Conservation (phyloP, 306 rosid genomes). For the Medicago ruthenica region DNA sequence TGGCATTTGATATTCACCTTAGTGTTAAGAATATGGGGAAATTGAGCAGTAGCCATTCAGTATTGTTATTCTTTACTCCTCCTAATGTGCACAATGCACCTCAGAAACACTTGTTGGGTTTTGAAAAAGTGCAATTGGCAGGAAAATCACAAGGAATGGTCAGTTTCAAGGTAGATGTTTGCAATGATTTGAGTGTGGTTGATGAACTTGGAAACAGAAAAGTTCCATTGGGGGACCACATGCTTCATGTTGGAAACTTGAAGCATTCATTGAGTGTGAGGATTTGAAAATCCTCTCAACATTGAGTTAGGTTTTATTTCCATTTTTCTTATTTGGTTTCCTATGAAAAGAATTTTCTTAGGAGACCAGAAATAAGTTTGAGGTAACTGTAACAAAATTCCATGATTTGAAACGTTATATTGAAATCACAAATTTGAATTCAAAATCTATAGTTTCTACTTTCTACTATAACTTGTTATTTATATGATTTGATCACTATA, state of each 20-base stretch:
- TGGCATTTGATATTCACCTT: slow-evolving; percentile 69
- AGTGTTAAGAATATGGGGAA: slow-evolving; percentile 73
- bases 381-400: slow-evolving; percentile 49
- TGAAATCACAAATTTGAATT: slow-evolving; percentile 42
- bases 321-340: slow-evolving; percentile 39
- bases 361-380: slow-evolving; percentile 44
- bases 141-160: slow-evolving; percentile 60
- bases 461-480: background rate
- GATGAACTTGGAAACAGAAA: slow-evolving; percentile 84
- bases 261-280: slow-evolving; percentile 68
- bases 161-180: slow-evolving; percentile 77
- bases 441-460: background rate
- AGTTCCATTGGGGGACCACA: slow-evolving; percentile 77
- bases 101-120: slow-evolving; percentile 76
- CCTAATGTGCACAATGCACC: slow-evolving; percentile 82
- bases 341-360: slow-evolving; percentile 28
- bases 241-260: slow-evolving; percentile 86
- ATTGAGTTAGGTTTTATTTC: slow-evolving; percentile 16
- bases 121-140: slow-evolving; percentile 69
- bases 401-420: slow-evolving; percentile 36
- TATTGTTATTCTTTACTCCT: slow-evolving; percentile 71
- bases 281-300: slow-evolving; percentile 68
- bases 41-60: slow-evolving; percentile 69
- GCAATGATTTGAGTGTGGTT: slow-evolving; percentile 85
- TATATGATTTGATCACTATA: slow-evolving; percentile 4